phyloP scores from a whole-genome alignment of 352 stramenopile species.

The Phytophthora pinifolia region DNA sequence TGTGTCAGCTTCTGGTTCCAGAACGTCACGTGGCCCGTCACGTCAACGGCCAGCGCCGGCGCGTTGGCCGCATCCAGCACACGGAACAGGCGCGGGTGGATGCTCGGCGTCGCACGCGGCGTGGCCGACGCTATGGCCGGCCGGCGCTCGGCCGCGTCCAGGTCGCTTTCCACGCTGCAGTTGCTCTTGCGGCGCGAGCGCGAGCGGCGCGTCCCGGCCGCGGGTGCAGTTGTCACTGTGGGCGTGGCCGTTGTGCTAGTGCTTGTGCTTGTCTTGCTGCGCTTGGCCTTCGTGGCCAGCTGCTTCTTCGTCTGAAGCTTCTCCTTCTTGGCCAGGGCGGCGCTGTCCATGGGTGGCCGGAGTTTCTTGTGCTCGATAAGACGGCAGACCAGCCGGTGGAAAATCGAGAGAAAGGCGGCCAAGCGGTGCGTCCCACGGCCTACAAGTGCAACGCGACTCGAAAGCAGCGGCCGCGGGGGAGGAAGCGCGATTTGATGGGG shows the following conservation, averaged over 20 bases:
- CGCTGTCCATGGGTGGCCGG: conserved; percentile 11
- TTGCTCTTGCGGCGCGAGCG: conserved; percentile 16
- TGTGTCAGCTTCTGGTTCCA: conserved; percentile 66
- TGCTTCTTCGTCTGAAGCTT: neutral
- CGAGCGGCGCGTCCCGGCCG: conserved; percentile 17
- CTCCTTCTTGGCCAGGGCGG: conserved; percentile 2
- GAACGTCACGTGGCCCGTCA: conserved; percentile 47
- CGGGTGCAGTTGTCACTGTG: neutral
- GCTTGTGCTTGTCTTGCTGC: neutral
- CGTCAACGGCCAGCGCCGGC: conserved; percentile 44
- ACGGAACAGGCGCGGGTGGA: conserved; percentile 34
- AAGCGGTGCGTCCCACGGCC: conserved; percentile 18
- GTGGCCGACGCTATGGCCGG: conserved; percentile 9
- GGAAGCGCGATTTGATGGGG: neutral
- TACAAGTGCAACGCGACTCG: conserved; percentile 3
- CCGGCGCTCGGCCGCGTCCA: conserved; percentile 16
- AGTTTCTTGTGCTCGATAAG: neutral
- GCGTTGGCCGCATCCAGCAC: conserved; percentile 57
- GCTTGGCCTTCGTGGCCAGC: conserved; percentile 3
- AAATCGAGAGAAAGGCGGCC: conserved; percentile 22
- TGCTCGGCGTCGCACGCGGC: neutral
- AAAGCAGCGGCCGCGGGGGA: conserved; percentile 2
- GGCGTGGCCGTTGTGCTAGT: conserved; percentile 1
- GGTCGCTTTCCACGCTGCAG: conserved; percentile 18
- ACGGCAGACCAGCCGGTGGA: conserved; percentile 17